A percentile compares a stretch with the other conserved stretches of the same genome.
These are phyloP conservation scores for Clonostachys chloroleuca DNA, from an alignment of 2,329 filamentous ascomycete species.

Conservation along the genomic window DNA sequence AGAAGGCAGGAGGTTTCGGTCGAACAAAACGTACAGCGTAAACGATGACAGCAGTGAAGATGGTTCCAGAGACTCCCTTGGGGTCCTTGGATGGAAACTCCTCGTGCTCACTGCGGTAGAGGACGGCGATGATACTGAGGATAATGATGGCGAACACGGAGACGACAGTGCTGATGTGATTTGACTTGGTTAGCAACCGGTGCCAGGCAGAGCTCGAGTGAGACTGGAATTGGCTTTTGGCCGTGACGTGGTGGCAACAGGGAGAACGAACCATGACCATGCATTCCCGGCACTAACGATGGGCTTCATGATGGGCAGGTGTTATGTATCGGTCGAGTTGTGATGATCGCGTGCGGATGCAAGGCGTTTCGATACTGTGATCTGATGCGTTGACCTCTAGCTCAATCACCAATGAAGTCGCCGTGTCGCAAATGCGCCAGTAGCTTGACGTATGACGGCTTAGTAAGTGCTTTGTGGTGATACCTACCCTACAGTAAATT, in stretches of 20 bases:
- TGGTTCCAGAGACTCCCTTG: slow-evolving; percentile 72
- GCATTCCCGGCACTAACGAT: slow-evolving; percentile 88
- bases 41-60: slow-evolving; percentile 84
- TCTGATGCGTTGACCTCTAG: no score
- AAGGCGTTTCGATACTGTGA: no score
- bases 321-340: no score
- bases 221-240: no score
- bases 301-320: slow-evolving; percentile 73
- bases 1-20: background rate
- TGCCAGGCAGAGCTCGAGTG: no score
- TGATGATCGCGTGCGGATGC: no score
- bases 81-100: slow-evolving; percentile 74
- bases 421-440: no score
- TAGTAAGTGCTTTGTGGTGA: no score
- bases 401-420: no score
- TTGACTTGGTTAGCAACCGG: no score
- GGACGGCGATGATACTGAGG: slow-evolving; percentile 58
- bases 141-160: slow-evolving; percentile 62
- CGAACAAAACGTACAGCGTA: slow-evolving; percentile 66
- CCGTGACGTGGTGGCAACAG: background rate
- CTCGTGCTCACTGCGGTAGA: slow-evolving; percentile 79
- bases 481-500: no score
- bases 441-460: no score
- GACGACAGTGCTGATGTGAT: slow-evolving; percentile 61
- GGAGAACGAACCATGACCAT: slow-evolving; percentile 77